Evolutionary conservation across 345 rosid species (phyloP).

Genomic region (Populus davidiana): DNA sequence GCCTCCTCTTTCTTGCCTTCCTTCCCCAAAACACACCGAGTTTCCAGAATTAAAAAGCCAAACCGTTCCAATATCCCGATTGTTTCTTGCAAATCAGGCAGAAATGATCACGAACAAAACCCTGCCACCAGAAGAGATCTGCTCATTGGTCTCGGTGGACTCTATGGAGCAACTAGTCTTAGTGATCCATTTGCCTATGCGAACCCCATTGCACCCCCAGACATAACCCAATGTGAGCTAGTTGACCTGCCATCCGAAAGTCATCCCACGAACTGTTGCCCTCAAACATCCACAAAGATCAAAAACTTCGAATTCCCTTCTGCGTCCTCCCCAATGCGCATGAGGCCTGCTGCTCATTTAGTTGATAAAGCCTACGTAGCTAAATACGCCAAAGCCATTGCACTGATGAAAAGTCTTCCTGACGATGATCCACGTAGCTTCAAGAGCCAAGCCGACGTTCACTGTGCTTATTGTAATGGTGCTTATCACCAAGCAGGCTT

Average conservation of each 20-base stretch:
- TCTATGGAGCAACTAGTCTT: slow-evolving; percentile 24
- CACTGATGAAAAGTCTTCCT: slow-evolving; percentile 59
- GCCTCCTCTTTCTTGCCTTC: slow-evolving; percentile 5
- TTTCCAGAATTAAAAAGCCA: slow-evolving; percentile 10
- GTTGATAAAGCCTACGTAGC: slow-evolving; percentile 33
- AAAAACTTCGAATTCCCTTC: slow-evolving; percentile 41
- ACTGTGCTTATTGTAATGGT: too few relatives aligned
- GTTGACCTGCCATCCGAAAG: slow-evolving; percentile 40
- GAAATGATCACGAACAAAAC: slow-evolving; percentile 12
- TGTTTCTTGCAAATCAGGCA: slow-evolving; percentile 36
- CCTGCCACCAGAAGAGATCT: slow-evolving; percentile 42
- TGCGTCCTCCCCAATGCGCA: slow-evolving; percentile 22
- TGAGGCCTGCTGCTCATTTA: slow-evolving; percentile 50
- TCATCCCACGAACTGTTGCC: slow-evolving; percentile 45
- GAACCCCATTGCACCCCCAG: slow-evolving; percentile 33
- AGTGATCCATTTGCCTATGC: slow-evolving; percentile 33
- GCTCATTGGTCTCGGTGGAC: slow-evolving; percentile 54
- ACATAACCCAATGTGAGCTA: slow-evolving; percentile 24
- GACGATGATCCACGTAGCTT: slow-evolving; percentile 57
- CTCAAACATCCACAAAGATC: slow-evolving; percentile 40
- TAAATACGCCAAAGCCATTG: slow-evolving; percentile 45
- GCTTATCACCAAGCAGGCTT: too few relatives aligned
- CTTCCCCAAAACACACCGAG: slow-evolving; percentile 23
- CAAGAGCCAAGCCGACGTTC: too few relatives aligned
- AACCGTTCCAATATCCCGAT: background rate